These are phyloP conservation scores for Dendrothele bispora DNA, from an alignment of 768 basidiomycete species.

Conservation along the genomic window DNA sequence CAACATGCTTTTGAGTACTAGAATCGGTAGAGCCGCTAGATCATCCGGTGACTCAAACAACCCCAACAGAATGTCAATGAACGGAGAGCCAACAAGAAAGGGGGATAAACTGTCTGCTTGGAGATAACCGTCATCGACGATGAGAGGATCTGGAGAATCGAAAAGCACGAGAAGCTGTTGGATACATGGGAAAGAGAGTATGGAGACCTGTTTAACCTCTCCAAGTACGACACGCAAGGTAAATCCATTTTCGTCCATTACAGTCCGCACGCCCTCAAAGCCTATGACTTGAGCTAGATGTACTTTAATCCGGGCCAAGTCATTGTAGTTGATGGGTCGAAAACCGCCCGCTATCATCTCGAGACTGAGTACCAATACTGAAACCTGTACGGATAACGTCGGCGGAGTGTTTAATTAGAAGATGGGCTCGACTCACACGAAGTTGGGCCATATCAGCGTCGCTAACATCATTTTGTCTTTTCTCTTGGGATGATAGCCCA, in stretches of 20 bases:
- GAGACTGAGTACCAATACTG: constrained; percentile 56
- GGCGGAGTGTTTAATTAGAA: constrained; percentile 1
- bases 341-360: constrained; percentile 70
- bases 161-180: constrained; percentile 56
- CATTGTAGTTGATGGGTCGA: constrained; percentile 45
- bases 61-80: constrained; percentile 59
- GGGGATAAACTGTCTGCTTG: constrained; percentile 40
- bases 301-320: constrained; percentile 62
- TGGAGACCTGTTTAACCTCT: constrained; percentile 41
- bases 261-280: constrained; percentile 48
- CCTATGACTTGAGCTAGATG: constrained; percentile 51
- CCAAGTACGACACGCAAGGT: constrained; percentile 56
- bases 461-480: constrained; percentile 12
- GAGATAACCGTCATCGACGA: constrained; percentile 13
- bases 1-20: constrained; percentile 58
- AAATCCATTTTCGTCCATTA: constrained; percentile 47
- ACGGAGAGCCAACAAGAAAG: constrained; percentile 59
- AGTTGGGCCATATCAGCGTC: constrained; percentile 52
- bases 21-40: constrained; percentile 48
- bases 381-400: constrained; percentile 37
- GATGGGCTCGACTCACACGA: constrained; percentile 32
- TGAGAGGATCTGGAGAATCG: constrained; percentile 54
- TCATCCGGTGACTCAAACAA: constrained; percentile 48
- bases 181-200: constrained; percentile 52
- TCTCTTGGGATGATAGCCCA: constrained; percentile 35